Evolutionary conservation across 345 rosid species (phyloP).

Genomic region (Gossypium thurberi): DNA sequence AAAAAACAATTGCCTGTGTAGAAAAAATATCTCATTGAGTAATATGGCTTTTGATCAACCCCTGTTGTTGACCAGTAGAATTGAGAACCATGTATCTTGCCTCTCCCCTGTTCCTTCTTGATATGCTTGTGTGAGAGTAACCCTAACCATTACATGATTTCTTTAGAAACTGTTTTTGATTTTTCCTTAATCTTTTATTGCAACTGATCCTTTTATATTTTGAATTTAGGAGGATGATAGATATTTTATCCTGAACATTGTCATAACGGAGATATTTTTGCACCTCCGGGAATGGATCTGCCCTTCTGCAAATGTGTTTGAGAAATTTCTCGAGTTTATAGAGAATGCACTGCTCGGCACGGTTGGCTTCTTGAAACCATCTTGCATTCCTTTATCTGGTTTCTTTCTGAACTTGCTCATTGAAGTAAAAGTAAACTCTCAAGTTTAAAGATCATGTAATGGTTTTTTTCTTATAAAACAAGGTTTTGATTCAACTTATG

Average conservation of each 20-base stretch:
- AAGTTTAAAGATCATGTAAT: not conserved
- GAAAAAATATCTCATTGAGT: not conserved
- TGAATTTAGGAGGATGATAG: constrained; percentile 55
- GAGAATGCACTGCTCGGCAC: constrained; percentile 60
- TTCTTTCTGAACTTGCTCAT: not conserved
- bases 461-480: not conserved
- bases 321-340: constrained; percentile 52
- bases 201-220: constrained; percentile 12
- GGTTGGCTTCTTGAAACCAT: constrained; percentile 41
- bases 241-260: constrained; percentile 56
- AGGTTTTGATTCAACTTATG: not conserved
- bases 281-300: constrained; percentile 48
- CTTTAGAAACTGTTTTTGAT: not conserved
- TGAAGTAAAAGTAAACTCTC: not conserved
- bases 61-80: not conserved
- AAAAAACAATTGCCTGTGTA: not conserved
- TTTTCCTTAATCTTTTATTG: not conserved
- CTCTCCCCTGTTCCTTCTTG: not conserved
- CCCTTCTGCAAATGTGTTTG: constrained; percentile 40
- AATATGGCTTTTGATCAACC: not conserved
- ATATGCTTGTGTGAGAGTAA: not conserved
- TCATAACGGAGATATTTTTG: constrained; percentile 59
- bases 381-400: not conserved
- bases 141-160: not conserved
- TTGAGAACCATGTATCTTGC: not conserved